A percentile compares a stretch with the other conserved stretches of the same genome.
Conservation (phyloP, 2,329 filamentous ascomycete species). For the Canariomyces notabilis region DNA sequence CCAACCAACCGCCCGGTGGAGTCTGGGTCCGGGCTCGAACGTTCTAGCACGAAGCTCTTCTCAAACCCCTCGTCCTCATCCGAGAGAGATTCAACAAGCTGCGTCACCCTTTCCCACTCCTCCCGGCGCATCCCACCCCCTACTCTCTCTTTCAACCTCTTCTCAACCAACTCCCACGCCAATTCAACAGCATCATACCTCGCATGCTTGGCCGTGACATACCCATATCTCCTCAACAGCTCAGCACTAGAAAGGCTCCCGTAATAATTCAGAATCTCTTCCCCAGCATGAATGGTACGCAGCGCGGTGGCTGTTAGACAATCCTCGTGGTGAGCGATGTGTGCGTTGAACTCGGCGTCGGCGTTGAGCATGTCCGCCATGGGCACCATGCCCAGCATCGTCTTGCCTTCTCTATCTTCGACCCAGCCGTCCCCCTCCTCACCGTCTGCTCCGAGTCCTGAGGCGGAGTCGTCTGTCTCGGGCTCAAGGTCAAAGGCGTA, state of each 20-base stretch:
- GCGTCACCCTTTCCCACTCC: conserved; percentile 39
- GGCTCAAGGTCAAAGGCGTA: conserved; percentile 80
- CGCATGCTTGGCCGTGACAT: conserved; percentile 72
- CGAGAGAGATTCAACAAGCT: conserved; percentile 36
- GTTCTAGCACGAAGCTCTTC: conserved; percentile 66
- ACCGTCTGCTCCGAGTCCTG: no score
- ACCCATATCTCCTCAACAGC: conserved; percentile 78
- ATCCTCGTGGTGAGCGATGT: conserved; percentile 50
- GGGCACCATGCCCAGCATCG: conserved; percentile 79
- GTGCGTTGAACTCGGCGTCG: conserved; percentile 80
- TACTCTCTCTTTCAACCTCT: conserved; percentile 18
- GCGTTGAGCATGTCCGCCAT: conserved; percentile 88
- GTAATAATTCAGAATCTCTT: conserved; percentile 86
- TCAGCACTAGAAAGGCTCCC: conserved; percentile 79
- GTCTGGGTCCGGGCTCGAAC: conserved; percentile 48
- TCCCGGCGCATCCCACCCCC: conserved; percentile 18
- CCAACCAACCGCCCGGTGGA: conserved; percentile 37
- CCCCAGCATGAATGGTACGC: conserved; percentile 60
- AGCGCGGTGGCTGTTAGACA: conserved; percentile 67
- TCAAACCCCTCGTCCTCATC: conserved; percentile 66
- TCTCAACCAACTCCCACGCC: conserved; percentile 46
- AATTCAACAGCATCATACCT: conserved; percentile 81
- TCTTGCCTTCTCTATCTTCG: conserved; percentile 54
- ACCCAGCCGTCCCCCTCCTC: conserved; percentile 61
- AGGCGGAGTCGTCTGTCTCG: conserved; percentile 49